Percentiles rank a stretch among this genome's conserved stretches.
phyloP scores from a whole-genome alignment of 768 basidiomycete species.

The Phanerochaete carnosa region DNA sequence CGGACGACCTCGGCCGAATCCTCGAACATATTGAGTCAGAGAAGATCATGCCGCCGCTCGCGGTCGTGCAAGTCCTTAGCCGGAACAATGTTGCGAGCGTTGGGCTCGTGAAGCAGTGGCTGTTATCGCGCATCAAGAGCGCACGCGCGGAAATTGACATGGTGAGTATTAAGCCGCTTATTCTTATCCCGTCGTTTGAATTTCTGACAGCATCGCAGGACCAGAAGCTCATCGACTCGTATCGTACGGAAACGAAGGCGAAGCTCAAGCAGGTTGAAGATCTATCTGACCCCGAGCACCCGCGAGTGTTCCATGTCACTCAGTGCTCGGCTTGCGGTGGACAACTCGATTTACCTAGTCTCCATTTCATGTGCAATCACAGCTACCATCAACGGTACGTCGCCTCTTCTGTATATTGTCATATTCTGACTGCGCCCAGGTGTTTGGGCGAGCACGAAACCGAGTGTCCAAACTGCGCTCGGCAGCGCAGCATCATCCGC shows the following conservation, averaged over 20 bases:
- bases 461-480: slow-evolving; percentile 86
- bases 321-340: slow-evolving; percentile 87
- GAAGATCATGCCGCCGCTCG: slow-evolving; percentile 84
- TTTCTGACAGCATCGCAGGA: slow-evolving; percentile 49
- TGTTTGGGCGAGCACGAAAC: slow-evolving; percentile 88
- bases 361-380: slow-evolving; percentile 99
- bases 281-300: slow-evolving; percentile 71
- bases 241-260: slow-evolving; percentile 76
- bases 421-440: slow-evolving; percentile 35
- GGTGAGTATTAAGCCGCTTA: slow-evolving; percentile 46
- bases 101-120: slow-evolving; percentile 89
- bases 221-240: slow-evolving; percentile 81
- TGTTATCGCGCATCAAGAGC: slow-evolving; percentile 73
- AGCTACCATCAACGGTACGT: slow-evolving; percentile 90
- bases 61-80: slow-evolving; percentile 84
- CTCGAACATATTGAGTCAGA: slow-evolving; percentile 78
- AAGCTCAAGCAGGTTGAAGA: slow-evolving; percentile 82
- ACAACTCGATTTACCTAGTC: slow-evolving; percentile 86
- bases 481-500: slow-evolving; percentile 83
- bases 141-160: slow-evolving; percentile 75
- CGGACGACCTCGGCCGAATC: slow-evolving; percentile 65
- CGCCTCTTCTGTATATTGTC: slow-evolving; percentile 2
- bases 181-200: neutral
- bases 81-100: slow-evolving; percentile 89
- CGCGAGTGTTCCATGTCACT: slow-evolving; percentile 92